Conservation (phyloP, 2,329 filamentous ascomycete species). For the Pyrenophora graminea region DNA sequence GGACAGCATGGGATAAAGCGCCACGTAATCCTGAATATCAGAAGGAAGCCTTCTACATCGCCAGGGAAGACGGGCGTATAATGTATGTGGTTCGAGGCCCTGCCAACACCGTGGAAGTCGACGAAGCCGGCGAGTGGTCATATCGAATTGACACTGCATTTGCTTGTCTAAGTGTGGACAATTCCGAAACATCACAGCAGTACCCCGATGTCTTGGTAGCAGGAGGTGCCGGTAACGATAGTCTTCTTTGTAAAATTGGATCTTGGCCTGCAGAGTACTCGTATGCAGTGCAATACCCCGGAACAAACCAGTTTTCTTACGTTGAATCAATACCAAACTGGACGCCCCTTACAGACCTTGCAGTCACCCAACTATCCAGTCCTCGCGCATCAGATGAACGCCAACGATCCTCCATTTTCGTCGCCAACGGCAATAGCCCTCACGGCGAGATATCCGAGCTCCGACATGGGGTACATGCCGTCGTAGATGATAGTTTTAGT, state of each 20-base stretch:
- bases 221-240: slow-evolving; percentile 77
- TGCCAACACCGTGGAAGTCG: slow-evolving; percentile 41
- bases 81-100: slow-evolving; percentile 69
- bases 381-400: slow-evolving; percentile 25
- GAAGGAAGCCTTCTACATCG: slow-evolving; percentile 82
- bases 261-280: slow-evolving; percentile 46
- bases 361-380: slow-evolving; percentile 36
- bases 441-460: slow-evolving; percentile 52
- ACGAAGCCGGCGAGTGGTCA: slow-evolving; percentile 61
- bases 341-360: slow-evolving; percentile 58
- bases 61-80: slow-evolving; percentile 83
- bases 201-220: slow-evolving; percentile 78
- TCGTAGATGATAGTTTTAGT: slow-evolving; percentile 36
- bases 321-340: slow-evolving; percentile 68
- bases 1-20: slow-evolving; percentile 84
- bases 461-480: slow-evolving; percentile 48
- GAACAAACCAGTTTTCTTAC: slow-evolving; percentile 48
- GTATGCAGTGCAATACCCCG: slow-evolving; percentile 59
- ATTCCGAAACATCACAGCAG: slow-evolving; percentile 53
- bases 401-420: slow-evolving; percentile 38
- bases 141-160: slow-evolving; percentile 83
- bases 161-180: slow-evolving; percentile 64
- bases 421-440: slow-evolving; percentile 51
- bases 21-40: slow-evolving; percentile 61
- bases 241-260: slow-evolving; percentile 73